phyloP scores from a whole-genome alignment of 2,329 filamentous ascomycete genomes.

The Ophiostoma piceae region DNA sequence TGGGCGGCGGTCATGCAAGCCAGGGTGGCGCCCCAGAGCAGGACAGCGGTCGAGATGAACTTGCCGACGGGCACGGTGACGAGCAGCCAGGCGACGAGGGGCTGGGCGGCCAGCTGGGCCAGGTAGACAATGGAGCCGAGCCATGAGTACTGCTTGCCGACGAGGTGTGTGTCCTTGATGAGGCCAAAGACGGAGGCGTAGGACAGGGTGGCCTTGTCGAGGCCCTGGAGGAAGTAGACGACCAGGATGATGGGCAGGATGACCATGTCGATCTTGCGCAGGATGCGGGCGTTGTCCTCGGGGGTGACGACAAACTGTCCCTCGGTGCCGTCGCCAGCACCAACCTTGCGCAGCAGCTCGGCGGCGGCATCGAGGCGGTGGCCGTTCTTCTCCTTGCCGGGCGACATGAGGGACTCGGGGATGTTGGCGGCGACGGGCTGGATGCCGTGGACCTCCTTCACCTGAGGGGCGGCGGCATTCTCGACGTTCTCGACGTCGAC shows the following conservation, averaged over 20 bases:
- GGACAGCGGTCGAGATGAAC: slow-evolving; percentile 28
- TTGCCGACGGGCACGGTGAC: slow-evolving; percentile 31
- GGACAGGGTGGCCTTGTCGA: slow-evolving; percentile 29
- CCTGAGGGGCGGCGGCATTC: neutral
- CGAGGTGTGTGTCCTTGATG: slow-evolving; percentile 25
- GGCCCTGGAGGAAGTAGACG: slow-evolving; percentile 29
- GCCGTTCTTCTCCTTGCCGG: neutral
- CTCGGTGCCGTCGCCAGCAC: slow-evolving; percentile 17
- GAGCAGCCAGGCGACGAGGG: slow-evolving; percentile 28
- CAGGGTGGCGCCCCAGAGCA: slow-evolving; percentile 30
- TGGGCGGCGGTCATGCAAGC: slow-evolving; percentile 31
- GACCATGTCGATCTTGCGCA: slow-evolving; percentile 47
- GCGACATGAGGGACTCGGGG: neutral
- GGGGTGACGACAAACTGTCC: slow-evolving; percentile 42
- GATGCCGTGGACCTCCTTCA: slow-evolving; percentile 19
- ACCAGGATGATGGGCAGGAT: slow-evolving; percentile 43
- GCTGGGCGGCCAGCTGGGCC: slow-evolving; percentile 32
- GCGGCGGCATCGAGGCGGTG: slow-evolving; percentile 25
- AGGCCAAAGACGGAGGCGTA: slow-evolving; percentile 29
- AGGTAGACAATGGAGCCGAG: slow-evolving; percentile 38
- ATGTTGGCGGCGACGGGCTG: slow-evolving; percentile 17
- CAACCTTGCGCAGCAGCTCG: slow-evolving; percentile 27
- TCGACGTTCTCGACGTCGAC: slow-evolving; percentile 24
- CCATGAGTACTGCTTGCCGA: slow-evolving; percentile 28
- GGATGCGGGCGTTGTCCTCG: slow-evolving; percentile 47